Evolutionary conservation across 352 stramenopile species (phyloP).

Genomic region (Thalassiosira mediterranea): DNA sequence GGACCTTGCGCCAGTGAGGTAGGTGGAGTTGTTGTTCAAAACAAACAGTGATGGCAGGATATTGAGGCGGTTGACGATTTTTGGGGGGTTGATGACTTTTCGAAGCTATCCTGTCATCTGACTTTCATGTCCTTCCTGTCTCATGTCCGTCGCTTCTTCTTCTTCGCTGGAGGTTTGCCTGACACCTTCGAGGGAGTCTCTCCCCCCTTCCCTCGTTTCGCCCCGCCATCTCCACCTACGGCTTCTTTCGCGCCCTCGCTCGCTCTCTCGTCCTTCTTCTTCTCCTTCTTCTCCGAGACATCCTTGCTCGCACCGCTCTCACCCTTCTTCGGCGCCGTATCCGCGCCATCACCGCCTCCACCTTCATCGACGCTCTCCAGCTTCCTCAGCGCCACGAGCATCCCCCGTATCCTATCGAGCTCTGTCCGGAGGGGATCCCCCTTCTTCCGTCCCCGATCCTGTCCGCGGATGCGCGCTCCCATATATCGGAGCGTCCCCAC

Average conservation of each 20-base stretch:
- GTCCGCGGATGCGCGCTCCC: slow-evolving; percentile 59
- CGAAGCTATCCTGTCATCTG: too few species aligned
- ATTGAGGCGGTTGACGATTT: too few species aligned
- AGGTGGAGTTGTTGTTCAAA: too few species aligned
- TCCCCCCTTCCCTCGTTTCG: too few species aligned
- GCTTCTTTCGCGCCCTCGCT: background rate
- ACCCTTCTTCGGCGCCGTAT: background rate
- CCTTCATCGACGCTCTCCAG: slow-evolving; percentile 14
- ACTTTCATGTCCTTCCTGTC: too few species aligned
- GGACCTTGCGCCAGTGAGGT: too few species aligned
- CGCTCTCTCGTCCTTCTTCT: too few species aligned
- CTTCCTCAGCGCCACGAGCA: slow-evolving; percentile 60
- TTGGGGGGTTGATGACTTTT: too few species aligned
- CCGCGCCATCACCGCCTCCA: background rate
- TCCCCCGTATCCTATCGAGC: slow-evolving; percentile 70
- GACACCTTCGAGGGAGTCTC: too few species aligned
- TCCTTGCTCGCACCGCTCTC: background rate
- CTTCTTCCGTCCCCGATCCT: slow-evolving; percentile 57
- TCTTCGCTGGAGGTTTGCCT: too few species aligned
- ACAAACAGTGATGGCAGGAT: too few species aligned
- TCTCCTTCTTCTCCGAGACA: background rate
- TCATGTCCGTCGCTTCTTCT: too few species aligned
- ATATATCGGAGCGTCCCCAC: slow-evolving; percentile 78
- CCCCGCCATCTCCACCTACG: background rate
- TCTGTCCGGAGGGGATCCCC: slow-evolving; percentile 69